Evolutionary conservation across 1,284 basidiomycete genomes (phyloP), one percentile per base, ranked within the genome.

Genomic region (Trichosporon sp.): DNA sequence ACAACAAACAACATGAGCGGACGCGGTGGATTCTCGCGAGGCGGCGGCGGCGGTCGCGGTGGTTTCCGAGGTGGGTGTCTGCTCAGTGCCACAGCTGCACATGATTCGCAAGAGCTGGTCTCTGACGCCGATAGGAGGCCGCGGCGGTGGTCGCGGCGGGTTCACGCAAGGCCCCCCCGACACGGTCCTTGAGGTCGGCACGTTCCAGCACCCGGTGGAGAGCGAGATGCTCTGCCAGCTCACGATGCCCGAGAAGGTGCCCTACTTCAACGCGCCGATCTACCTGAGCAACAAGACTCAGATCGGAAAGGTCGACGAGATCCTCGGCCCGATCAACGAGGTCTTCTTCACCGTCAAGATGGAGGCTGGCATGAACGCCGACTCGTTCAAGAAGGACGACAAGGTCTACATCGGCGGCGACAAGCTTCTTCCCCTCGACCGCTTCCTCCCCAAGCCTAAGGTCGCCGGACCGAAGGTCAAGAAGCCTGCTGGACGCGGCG

Each of bases 231-330:
- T 99, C 63, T 99, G 96, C 81, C 84, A 88, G 10, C 92, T 93
- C 11, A 83, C 88, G 36, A 86, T 93, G 78, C 83, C 88, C 2
- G 88, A 93, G 81, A 95, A 92, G 83, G 91, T 99, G 14, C 96
- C 96, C 0, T 96, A 96, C 83, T 99, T 99, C 85, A 99, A 99
- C 80, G 95, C 96, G 0, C 95, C 96, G 61, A 96, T 99, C 78
- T 99, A 97, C 81, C 86, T 99, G 59, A 89, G 93, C 84, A 99
- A 99, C 83, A 99, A 98, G 83, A 93, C 94, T 9, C 86, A 91
- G 56, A 87, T 98, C 32, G 84, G 90, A 73, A 97, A 94, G 0
- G 94, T 99, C 19, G 95, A 97, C 74, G 92, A 99, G 79, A 93
- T 98, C 67, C 65, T 79, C 33, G 72, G 68, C 34, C 96, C 96